Base-by-base conservation (phyloP, 1,284 basidiomycete genomes). In the Volvariella volvacea region DNA sequence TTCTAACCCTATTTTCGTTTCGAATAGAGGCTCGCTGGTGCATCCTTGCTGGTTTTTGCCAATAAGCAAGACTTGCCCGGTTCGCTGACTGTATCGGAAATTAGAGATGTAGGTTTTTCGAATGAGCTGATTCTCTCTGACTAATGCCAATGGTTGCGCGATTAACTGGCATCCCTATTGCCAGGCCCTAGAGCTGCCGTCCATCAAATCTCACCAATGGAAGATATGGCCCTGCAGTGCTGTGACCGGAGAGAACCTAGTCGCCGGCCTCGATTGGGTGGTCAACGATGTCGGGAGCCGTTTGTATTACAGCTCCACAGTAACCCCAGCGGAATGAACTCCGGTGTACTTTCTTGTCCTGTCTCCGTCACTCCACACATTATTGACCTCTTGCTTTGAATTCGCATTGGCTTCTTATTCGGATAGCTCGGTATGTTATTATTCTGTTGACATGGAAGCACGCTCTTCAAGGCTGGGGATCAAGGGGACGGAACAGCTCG, bases 11-110 rank as follows among this genome's bases (percentile, higher is more conserved):
- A 48, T 51, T 45, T 40, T 31, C 37, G 12, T 28, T 28, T 28
- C 25, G 12, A 28, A 51, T 43, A 98, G 91, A 77, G 95, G 55
- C 69, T 99, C 33, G 83, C 92, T 42, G 94, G 95, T 15, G 95
- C 95, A 36, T 95, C 93, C 14, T 75, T 99, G 41, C 77, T 99
- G 34, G 83, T 99, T 41, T 92, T 99, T 61, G 96, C 96, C n/a
- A 99, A 99, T 68, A 99, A 99, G 66, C 94, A 97, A 65, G 96
- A 99, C 65, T 78, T 99, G 28, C 76, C 78, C 32, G 92, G 93
- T 21, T 88, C 94, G 0, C 79, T 98, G 78, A 77, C 78, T 12
- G 78, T 83, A 42, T 63, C 73, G 37, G 90, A 97, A 66, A 95
- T 99, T 52, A 74, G 83, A 49, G 73, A 87, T 55, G 92, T 90